These are phyloP conservation scores for Trichoderma polysporum DNA, from an alignment of 2,329 filamentous ascomycete genomes.

Conservation along the genomic window DNA sequence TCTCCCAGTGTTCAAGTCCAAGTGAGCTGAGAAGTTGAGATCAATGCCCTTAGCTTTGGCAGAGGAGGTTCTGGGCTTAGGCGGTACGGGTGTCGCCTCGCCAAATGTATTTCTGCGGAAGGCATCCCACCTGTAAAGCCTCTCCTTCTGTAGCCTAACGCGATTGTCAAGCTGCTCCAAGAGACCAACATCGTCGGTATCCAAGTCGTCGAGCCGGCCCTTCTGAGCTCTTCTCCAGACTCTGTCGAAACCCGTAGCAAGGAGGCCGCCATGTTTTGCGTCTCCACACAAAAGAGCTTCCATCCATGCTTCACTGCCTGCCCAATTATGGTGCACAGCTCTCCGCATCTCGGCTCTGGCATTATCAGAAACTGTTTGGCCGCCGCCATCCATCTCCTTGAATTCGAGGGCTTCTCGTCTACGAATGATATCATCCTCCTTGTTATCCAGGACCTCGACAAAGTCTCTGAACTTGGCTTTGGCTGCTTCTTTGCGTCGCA, in stretches of 20 bases:
- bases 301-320: conserved; percentile 73
- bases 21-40: conserved; percentile 55
- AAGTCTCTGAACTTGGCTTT: conserved; percentile 63
- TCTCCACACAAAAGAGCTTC: conserved; percentile 69
- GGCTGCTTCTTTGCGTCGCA: conserved; percentile 61
- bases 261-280: conserved; percentile 57
- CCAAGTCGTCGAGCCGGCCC: conserved; percentile 57
- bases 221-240: conserved; percentile 69
- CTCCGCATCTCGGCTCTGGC: conserved; percentile 54
- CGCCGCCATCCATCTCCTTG: conserved; percentile 29
- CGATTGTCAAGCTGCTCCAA: conserved; percentile 70
- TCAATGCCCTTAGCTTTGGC: conserved; percentile 46
- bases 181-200: conserved; percentile 52
- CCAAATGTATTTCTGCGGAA: conserved; percentile 56
- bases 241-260: conserved; percentile 65
- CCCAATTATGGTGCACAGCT: conserved; percentile 71
- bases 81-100: conserved; percentile 26
- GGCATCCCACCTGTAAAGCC: conserved; percentile 72
- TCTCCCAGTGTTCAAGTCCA: conserved; percentile 45
- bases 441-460: conserved; percentile 60
- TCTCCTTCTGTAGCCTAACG: conserved; percentile 63
- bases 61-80: conserved; percentile 26
- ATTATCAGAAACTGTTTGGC: conserved; percentile 42
- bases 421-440: conserved; percentile 57
- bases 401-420: conserved; percentile 49